Evolutionary conservation across 768 basidiomycete species (phyloP), one percentile per base, ranked within the genome.

Genomic region (Pleurotus salmoneostramineus): DNA sequence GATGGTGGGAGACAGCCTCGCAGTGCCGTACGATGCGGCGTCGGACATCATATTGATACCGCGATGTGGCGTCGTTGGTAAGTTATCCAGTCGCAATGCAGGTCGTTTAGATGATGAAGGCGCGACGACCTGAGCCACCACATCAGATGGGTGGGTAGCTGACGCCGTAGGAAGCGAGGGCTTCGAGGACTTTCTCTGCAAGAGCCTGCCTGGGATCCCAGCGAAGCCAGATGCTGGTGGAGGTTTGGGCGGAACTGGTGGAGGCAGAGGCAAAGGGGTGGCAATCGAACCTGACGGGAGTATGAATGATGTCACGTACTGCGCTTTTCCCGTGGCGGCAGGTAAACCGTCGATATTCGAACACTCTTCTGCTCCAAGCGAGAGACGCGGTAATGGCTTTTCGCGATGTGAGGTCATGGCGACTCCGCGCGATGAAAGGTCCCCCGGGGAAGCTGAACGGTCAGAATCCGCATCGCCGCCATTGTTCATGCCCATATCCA

Each of bases 1-100:
- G 37, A 80, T 69, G 1, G 79, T 75, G 3, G 81, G 81, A 5
- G 78, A 75, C 4, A 82, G 64, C 15, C 78, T 74, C 2, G 71
- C 70, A 44, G 73, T 70, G 51, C 75, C 76, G 58, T 73, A 35
- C 43, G 52, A 55, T 12, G 21, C 51, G 11, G 47, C 44, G n/a
- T 57, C 56, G 69, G 2, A 73, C 69, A 27, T 61, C 61, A 50
- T 47, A 34, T 49, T 47, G 43, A 35, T 34, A 5, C 56, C 44
- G 36, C 37, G 52, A 27, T 21, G 33, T 8, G 52, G 37, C 6
- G 52, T 31, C 10, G 52, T 40, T 12, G 52, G 52, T 10, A 55
- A 27, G 27, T 55, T 55, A 33, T 55, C 52, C 2, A 55, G 52
- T 21, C 40, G 52, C 14, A 55, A 31, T 1, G 35, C 27, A 40